phyloP scores from a whole-genome alignment of 805 yeast species.

The Candida loeiensis region DNA sequence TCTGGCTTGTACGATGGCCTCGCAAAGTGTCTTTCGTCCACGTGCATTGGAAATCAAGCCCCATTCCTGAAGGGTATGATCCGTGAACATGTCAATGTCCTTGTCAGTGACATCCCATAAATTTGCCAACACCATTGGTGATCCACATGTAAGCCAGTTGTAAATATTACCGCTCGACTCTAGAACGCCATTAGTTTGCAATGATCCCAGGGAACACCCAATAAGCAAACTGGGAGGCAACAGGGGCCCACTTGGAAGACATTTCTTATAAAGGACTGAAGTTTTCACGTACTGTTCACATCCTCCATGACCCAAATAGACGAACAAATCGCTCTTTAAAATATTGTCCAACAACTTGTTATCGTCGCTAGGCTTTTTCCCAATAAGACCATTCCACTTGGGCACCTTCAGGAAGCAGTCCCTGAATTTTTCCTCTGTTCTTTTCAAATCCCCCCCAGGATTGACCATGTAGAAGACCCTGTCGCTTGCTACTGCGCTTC shows the following conservation, averaged over 20 bases:
- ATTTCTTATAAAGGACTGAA: slow-evolving; percentile 38
- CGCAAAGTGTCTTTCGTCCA: slow-evolving; percentile 30
- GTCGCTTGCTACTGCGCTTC: neutral
- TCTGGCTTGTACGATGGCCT: slow-evolving; percentile 63
- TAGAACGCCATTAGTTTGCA: slow-evolving; percentile 54
- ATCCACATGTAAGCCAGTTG: slow-evolving; percentile 74
- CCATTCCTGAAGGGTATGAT: slow-evolving; percentile 59
- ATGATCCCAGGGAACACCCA: slow-evolving; percentile 87
- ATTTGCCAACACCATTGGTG: slow-evolving; percentile 79
- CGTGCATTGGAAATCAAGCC: slow-evolving; percentile 43
- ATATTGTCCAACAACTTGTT: slow-evolving; percentile 45
- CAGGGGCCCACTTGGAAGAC: slow-evolving; percentile 28
- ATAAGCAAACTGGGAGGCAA: slow-evolving; percentile 65
- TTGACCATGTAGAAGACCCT: slow-evolving; percentile 59
- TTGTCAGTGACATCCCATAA: slow-evolving; percentile 97
- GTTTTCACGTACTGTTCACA: slow-evolving; percentile 80
- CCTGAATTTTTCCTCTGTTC: slow-evolving; percentile 61
- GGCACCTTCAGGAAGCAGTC: slow-evolving; percentile 34
- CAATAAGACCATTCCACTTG: slow-evolving; percentile 54
- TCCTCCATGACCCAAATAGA: slow-evolving; percentile 94
- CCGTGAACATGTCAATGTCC: slow-evolving; percentile 80
- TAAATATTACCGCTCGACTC: slow-evolving; percentile 75
- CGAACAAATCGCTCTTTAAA: slow-evolving; percentile 42
- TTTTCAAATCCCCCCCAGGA: slow-evolving; percentile 72
- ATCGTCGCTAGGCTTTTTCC: slow-evolving; percentile 53